Evolutionary conservation across 139 green algal species (phyloP), one percentile per base, ranked within the genome.

Genomic region (Eudorina sp.): DNA sequence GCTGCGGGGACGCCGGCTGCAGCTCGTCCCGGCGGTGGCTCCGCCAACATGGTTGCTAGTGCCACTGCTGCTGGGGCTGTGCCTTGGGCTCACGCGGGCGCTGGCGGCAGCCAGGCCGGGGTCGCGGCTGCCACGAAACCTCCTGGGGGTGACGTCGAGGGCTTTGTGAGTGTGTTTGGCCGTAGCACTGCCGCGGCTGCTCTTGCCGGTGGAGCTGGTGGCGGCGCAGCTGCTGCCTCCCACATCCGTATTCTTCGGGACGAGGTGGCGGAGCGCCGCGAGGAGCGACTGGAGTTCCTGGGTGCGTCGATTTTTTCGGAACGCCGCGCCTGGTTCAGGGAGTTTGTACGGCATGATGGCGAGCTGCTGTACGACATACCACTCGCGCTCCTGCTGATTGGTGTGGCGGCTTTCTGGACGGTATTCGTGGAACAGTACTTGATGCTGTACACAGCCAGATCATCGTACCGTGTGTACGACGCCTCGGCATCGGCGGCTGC

Each of bases 381-480:
- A 5, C 45, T 86, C 13, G 66, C 69, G 1, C 29, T 72, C 21
- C 45, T 89, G 31, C 83, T 92, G 0, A 19, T 92, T 3, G 70
- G 41, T 14, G 64, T 64, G 29, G 76, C 69, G 23, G 27, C 89
- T 9, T 85, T 88, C 29, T 83, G 86, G 58, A 92, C 89, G 7
- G 48, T 62, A 23, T 90, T 78, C 70, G 75, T 86, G 21, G 27
- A 53, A 0, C 53, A 41, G 23, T 21, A 85, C 77, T 81, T 78
- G 40, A 38, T 72, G 9, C 29, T 88, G 5, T 82, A 91, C 70
- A 31, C 55, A n/a, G 88, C 91, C 9, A 58, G 79, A 3, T 11
- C 82, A 0, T 46, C 40, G 4, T 94, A 92, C 66, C 40, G 77
- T 0, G 76, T 92, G 9, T 94, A 94, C 76, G 89, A 94, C 58